phyloP scores from a whole-genome alignment of 345 rosid genomes.

The Nephelium lappaceum region DNA sequence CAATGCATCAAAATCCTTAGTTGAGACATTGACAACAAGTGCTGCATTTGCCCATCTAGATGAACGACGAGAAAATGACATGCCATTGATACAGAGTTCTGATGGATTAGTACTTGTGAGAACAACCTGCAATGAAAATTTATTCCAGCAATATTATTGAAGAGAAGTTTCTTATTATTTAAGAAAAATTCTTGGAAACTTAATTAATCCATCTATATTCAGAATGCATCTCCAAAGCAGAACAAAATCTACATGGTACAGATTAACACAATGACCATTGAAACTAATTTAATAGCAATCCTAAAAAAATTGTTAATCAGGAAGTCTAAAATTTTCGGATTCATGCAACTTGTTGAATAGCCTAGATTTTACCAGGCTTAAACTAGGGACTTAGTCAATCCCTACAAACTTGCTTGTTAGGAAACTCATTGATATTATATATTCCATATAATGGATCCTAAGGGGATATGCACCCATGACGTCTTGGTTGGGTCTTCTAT shows the following conservation, averaged over 20 bases:
- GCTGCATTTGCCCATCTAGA: conserved; percentile 99
- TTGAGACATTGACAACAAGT: conserved; percentile 75
- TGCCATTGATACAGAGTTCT: conserved; percentile 92
- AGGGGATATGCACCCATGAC: background rate
- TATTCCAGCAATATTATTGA: background rate
- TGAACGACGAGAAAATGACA: conserved; percentile 96
- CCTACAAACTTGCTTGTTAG: background rate
- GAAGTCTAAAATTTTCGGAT: background rate
- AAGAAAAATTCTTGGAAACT: background rate
- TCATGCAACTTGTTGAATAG: background rate
- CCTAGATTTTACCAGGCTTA: background rate
- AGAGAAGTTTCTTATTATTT: background rate
- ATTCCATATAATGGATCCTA: background rate
- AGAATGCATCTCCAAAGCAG: background rate
- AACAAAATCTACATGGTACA: background rate
- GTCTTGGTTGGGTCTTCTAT: background rate
- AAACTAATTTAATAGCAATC: background rate
- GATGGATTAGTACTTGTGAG: conserved; percentile 83
- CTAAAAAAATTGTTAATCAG: background rate
- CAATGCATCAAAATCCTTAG: conserved; percentile 64
- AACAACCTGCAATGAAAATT: conserved; percentile 64
- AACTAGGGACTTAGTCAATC: background rate
- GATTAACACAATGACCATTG: background rate
- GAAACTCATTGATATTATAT: background rate
- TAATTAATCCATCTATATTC: background rate